Conservation (phyloP, 371 early-diverging fungal genomes). For the Dipsacomyces acuminosporus region DNA sequence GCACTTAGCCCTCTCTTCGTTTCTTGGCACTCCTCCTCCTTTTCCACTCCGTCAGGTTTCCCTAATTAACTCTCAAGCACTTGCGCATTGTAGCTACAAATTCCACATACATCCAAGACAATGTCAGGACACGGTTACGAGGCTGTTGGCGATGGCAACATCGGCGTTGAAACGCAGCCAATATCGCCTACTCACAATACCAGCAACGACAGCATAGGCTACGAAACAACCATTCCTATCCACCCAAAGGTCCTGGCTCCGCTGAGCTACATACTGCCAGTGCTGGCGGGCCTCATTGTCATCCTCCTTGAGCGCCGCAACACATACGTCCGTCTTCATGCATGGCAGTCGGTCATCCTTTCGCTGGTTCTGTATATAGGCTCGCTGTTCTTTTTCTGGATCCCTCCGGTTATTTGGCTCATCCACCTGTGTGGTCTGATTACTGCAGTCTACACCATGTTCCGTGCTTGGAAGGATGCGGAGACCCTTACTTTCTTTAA, state of each 20-base stretch:
- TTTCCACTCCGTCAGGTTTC: too few species aligned
- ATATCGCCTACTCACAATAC: constrained; percentile 19
- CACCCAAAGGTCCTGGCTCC: constrained; percentile 44
- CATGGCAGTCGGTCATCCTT: constrained; percentile 39
- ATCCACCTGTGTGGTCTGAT: constrained; percentile 25
- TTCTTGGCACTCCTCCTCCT: too few species aligned
- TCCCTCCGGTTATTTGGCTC: constrained; percentile 17
- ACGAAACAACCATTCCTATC: constrained; percentile 37
- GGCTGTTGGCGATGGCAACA: constrained; percentile 34
- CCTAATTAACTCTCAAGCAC: background rate
- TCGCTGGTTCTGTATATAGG: constrained; percentile 12
- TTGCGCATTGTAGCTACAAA: background rate
- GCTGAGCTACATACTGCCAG: constrained; percentile 33
- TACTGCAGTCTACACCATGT: constrained; percentile 17
- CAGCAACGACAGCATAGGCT: constrained; percentile 33
- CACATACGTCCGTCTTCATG: constrained; percentile 39
- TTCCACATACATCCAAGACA: background rate
- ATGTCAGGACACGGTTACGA: constrained; percentile 30
- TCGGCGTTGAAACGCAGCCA: constrained; percentile 34
- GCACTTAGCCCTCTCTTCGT: too few species aligned
- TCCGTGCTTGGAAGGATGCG: constrained; percentile 36
- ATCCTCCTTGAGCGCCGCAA: constrained; percentile 37
- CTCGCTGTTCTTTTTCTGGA: constrained; percentile 39
- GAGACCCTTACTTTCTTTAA: constrained; percentile 44
- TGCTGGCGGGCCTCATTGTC: constrained; percentile 25